Base-by-base conservation (phyloP, 1,284 basidiomycete genomes). In the Naganishia sp. region DNA sequence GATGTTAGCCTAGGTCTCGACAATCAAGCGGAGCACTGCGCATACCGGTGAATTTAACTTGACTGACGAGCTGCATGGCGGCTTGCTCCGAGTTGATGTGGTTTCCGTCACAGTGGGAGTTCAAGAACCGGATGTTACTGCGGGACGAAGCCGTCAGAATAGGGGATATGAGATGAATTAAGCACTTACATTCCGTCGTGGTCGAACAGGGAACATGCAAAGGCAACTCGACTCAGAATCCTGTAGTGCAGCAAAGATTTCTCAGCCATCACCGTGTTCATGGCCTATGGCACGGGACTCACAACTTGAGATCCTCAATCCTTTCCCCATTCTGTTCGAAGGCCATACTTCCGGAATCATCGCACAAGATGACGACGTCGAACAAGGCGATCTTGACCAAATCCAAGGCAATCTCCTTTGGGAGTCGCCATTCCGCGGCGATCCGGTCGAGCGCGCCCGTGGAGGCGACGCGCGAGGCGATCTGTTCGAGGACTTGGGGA, bases 321-420 rank as follows among this genome's bases (percentile, higher is more conserved):
- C 65, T 52, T 51, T 66, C 65, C 17, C 65, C 65, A 39, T 58
- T 58, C 47, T 66, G 65, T 32, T 66, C 65, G 32, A 66, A 66
- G 25, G 46, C 42, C 65, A 66, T 66, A 35, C 42, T 35, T 28
- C 71, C 72, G 31, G 76, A 78, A 69, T 81, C 81, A 69, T 82
- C 81, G 39, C 78, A 63, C 63, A 78, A 75, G 51, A 82, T 72
- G 41, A 80, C 66, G 17, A 77, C 69, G 67, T 80, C 79, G 69
- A 80, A 80, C 43, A 81, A 71, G 0, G 80, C 71, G 13, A 82
- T 68, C 71, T 81, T 80, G 69, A 75, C 75, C 39, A 82, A 71
- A 63, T 82, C 81, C 43, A 75, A 71, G 1, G 80, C 81, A 43
- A 82, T 73, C 71, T 82, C 81, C 55, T 75, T 73, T 2, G 81